phyloP scores from a whole-genome alignment of 83 land plant genomes.

The Diphasiastrum complanatum region DNA sequence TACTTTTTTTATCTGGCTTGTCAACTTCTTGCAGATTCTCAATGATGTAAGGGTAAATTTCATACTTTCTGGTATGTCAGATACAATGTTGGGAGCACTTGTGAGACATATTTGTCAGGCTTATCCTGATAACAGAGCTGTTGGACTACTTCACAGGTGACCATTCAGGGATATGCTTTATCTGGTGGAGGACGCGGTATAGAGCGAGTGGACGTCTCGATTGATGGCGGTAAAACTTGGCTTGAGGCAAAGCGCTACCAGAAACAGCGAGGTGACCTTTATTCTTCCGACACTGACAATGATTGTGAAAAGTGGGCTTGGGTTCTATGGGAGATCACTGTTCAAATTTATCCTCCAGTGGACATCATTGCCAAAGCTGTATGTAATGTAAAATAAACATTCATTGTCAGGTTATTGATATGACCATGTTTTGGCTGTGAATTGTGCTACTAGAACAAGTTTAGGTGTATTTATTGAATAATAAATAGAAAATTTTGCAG shows the following conservation, averaged over 20 bases:
- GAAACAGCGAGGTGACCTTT: neutral
- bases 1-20: too few relatives aligned
- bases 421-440: too few relatives aligned
- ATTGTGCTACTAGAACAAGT: neutral
- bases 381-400: neutral
- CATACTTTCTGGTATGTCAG: too few relatives aligned
- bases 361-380: constrained; percentile 11
- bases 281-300: neutral
- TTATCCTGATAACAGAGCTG: too few relatives aligned
- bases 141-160: neutral
- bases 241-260: constrained; percentile 3
- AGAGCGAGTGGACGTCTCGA: constrained; percentile 12
- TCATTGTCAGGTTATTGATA: too few relatives aligned
- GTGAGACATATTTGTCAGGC: too few relatives aligned
- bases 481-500: neutral
- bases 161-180: constrained; percentile 6
- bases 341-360: neutral
- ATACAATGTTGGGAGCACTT: too few relatives aligned
- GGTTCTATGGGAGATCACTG: constrained; percentile 11
- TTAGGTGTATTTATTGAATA: neutral
- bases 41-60: too few relatives aligned
- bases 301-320: neutral
- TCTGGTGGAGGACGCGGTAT: constrained; percentile 11
- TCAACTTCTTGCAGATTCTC: too few relatives aligned
- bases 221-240: constrained; percentile 13